Evolutionary conservation across 2,329 filamentous ascomycete species (phyloP).

Genomic region (Alternaria consortialis): DNA sequence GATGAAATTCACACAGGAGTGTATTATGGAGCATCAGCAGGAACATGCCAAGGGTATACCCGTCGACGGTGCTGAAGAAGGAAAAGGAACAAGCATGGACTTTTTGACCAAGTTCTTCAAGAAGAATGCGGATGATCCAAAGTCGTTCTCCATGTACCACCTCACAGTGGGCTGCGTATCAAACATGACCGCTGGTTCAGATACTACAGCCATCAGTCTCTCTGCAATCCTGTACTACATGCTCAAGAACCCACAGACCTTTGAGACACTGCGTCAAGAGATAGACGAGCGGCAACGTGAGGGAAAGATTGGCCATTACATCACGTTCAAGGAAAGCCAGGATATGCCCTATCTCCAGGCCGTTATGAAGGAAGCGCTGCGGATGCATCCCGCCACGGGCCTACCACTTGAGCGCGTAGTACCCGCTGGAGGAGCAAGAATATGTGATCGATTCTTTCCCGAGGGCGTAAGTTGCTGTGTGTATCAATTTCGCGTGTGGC

Average conservation of each 20-base stretch:
- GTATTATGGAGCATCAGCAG: constrained; percentile 25
- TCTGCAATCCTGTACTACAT: constrained; percentile 37
- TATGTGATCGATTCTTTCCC: constrained; percentile 28
- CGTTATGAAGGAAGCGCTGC: constrained; percentile 37
- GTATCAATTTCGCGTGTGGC: not conserved
- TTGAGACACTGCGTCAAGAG: constrained; percentile 27
- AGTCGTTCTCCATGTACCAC: constrained; percentile 48
- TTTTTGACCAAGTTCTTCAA: constrained; percentile 28
- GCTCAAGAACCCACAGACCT: constrained; percentile 19
- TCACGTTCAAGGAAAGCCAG: constrained; percentile 33
- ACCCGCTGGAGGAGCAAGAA: constrained; percentile 23
- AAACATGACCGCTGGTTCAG: constrained; percentile 54
- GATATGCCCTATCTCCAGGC: constrained; percentile 44
- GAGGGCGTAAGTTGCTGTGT: constrained; percentile 19
- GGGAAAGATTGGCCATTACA: constrained; percentile 3
- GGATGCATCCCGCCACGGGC: constrained; percentile 36
- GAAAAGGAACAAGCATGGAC: constrained; percentile 11
- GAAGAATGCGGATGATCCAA: constrained; percentile 31
- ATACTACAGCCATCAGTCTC: constrained; percentile 56
- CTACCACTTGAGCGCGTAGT: constrained; percentile 35
- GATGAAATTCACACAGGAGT: constrained; percentile 33
- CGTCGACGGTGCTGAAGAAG: constrained; percentile 8
- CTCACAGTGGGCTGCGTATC: constrained; percentile 50
- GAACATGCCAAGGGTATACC: constrained; percentile 13
- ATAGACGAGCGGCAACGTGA: constrained; percentile 13